phyloP scores from a whole-genome alignment of 2,329 filamentous ascomycete genomes.

The Magnaporthales sp. region DNA sequence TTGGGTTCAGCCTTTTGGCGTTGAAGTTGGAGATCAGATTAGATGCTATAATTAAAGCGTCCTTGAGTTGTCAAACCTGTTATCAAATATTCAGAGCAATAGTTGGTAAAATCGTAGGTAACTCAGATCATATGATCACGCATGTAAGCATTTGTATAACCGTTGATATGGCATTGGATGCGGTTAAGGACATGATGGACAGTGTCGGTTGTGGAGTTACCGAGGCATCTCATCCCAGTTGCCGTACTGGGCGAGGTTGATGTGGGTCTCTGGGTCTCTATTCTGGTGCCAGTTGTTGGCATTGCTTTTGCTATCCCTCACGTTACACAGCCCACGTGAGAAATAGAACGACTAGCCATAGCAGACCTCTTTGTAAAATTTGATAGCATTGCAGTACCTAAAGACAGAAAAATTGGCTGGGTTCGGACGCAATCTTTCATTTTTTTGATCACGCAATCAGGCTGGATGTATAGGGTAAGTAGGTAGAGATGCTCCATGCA shows the following conservation, averaged over 20 bases:
- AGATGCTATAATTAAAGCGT: neutral
- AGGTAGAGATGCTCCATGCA: neutral
- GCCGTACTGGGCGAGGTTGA: neutral
- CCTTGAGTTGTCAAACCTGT: neutral
- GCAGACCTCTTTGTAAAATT: too few relatives aligned
- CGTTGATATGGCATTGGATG: neutral
- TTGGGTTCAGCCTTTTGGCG: too few relatives aligned
- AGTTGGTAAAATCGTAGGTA: neutral
- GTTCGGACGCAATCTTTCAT: too few relatives aligned
- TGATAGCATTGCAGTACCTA: too few relatives aligned
- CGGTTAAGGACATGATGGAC: neutral
- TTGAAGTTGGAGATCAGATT: neutral
- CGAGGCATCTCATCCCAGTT: neutral
- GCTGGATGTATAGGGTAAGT: neutral
- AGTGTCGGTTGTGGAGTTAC: neutral
- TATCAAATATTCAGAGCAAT: neutral
- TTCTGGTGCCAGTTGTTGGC: neutral
- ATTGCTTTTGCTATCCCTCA: too few relatives aligned
- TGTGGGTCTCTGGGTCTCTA: neutral
- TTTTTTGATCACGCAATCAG: too few relatives aligned
- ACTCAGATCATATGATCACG: neutral
- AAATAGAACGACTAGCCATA: too few relatives aligned
- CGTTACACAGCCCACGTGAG: too few relatives aligned
- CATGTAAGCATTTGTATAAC: neutral
- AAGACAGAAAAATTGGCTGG: neutral